Base-by-base conservation (phyloP, 306 rosid species). In the Prunus mume region DNA sequence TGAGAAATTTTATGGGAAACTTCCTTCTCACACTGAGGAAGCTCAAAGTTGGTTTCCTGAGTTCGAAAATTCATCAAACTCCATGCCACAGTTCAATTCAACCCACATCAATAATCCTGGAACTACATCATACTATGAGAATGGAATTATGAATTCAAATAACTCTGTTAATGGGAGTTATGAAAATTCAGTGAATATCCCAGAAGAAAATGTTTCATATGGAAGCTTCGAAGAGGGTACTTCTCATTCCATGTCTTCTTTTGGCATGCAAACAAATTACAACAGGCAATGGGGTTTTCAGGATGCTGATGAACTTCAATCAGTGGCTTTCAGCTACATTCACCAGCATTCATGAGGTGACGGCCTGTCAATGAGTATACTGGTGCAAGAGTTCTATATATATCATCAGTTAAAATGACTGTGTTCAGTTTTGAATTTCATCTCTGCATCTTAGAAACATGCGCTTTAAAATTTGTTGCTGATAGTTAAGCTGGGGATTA, bases 171-270 rank as follows among this genome's bases (percentile, higher is more conserved):
- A 87, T 73, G 79, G 85, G 68, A 77, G 86, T 81, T 65, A 65
- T 15, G 58, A 41, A 62, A 84, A 75, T 77, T 88, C 87, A 54
- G 71, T 79, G 55, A 69, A 52, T 61, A 61, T 24, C 76, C 75
- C 77, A 46, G 96, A 92, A 22, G 90, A 92, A 66, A 88, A 79
- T 57, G 79, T 77, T 43, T 90, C 97, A 30, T 89, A 87, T 54
- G 91, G 88, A 19, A 89, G 91, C 89, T 91, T 85, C 79, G 94
- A 89, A 0, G 97, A 93, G 57, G 80, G 84, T 69, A 87, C 88
- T 50, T 81, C 79, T 72, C 49, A 38, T 34, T 84, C 96, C 57
- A 84, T 87, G 83, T 86, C 84, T 52, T 80, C 91, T 69, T 79
- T 85, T 72, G 93, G 88, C 69, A 75, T 79, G 88, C 89, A 86